Percentiles rank a stretch among this genome's conserved stretches.
Conservation (phyloP, 352 stramenopile species). For the Globisporangium spinosum region DNA sequence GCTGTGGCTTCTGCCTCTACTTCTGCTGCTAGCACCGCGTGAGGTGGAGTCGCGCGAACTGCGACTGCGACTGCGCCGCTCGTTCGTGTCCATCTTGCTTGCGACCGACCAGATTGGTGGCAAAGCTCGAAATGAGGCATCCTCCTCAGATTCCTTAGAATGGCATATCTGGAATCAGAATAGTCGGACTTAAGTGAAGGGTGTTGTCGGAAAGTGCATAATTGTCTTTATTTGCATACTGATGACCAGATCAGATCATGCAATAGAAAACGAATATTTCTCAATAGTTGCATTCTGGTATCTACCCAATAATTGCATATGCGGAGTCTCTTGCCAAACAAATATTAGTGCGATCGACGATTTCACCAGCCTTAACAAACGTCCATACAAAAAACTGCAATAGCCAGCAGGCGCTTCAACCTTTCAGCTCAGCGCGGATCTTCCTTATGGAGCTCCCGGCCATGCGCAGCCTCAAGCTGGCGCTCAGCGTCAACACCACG, state of each 20-base stretch:
- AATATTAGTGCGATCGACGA: no score
- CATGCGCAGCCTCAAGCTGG: conserved; percentile 29
- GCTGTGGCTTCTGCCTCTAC: conserved; percentile 6
- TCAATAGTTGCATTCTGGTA: no score
- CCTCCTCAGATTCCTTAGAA: not conserved
- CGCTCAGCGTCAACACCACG: conserved; percentile 20
- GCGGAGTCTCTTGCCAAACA: no score
- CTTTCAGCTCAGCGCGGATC: not conserved
- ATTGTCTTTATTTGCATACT: not conserved
- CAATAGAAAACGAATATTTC: no score
- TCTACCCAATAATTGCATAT: no score
- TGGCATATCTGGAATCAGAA: not conserved
- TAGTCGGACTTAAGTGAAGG: not conserved
- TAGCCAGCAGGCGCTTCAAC: conserved; percentile 13
- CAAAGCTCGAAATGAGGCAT: not conserved
- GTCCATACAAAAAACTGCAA: not conserved
- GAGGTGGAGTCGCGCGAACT: conserved; percentile 6
- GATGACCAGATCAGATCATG: no score
- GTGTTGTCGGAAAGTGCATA: not conserved
- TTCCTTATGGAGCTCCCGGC: conserved; percentile 25
- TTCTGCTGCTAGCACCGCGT: not conserved
- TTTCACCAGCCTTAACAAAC: not conserved
- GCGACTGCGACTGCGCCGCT: conserved; percentile 9
- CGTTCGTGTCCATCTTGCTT: not conserved
- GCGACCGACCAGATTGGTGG: not conserved